These are phyloP conservation scores for Linum lewisii DNA, from an alignment of 345 rosid genomes.

Conservation along the genomic window DNA sequence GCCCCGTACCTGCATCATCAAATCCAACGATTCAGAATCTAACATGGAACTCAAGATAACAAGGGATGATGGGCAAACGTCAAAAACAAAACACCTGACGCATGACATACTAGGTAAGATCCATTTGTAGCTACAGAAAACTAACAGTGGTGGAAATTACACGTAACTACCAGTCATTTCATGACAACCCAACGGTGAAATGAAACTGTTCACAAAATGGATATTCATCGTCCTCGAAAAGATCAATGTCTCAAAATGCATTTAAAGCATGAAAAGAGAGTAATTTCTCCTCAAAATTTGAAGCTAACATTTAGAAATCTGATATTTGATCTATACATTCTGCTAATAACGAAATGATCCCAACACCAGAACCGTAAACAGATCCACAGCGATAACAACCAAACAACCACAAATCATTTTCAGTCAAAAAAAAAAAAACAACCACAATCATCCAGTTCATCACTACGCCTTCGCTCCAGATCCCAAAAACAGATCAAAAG, in stretches of 20 bases:
- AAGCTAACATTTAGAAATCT: too few relatives aligned
- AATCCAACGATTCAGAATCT: background rate
- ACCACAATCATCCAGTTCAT: background rate
- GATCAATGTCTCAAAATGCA: too few relatives aligned
- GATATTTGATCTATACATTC: too few relatives aligned
- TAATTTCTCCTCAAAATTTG: too few relatives aligned
- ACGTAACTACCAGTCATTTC: too few relatives aligned
- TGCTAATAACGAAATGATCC: background rate
- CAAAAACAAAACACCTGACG: background rate
- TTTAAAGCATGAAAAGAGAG: too few relatives aligned
- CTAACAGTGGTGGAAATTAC: too few relatives aligned
- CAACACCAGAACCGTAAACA: conserved; percentile 20
- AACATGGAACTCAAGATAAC: background rate
- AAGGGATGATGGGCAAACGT: background rate
- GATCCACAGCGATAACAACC: conserved; percentile 17
- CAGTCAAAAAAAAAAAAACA: background rate
- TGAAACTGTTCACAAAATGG: background rate
- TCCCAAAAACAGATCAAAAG: background rate
- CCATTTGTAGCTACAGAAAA: background rate
- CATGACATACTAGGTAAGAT: background rate
- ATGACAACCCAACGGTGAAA: too few relatives aligned
- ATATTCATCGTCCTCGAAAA: too few relatives aligned
- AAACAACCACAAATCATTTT: conserved; percentile 1
- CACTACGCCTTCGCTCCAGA: conserved; percentile 10
- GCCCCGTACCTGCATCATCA: conserved; percentile 51